Conservation (phyloP, 768 basidiomycete species). For the Auriscalpium microsporum region DNA sequence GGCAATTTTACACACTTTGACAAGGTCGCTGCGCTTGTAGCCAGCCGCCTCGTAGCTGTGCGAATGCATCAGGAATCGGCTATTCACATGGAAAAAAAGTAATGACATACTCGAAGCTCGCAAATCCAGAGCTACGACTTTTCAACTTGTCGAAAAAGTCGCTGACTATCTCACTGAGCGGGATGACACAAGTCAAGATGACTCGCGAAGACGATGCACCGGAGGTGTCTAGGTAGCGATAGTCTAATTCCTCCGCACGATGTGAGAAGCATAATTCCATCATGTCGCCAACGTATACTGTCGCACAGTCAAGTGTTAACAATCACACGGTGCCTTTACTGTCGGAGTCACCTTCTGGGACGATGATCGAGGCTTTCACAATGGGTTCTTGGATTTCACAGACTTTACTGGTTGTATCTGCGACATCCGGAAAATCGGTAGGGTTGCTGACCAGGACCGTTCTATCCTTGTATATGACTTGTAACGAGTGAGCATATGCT, state of each 20-base stretch:
- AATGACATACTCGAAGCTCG: conserved; percentile 75
- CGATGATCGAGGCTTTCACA: conserved; percentile 89
- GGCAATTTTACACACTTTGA: conserved; percentile 48
- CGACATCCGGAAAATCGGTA: conserved; percentile 85
- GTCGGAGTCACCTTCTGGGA: conserved; percentile 67
- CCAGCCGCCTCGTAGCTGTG: conserved; percentile 90
- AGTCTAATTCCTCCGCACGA: conserved; percentile 76
- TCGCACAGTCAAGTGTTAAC: not conserved
- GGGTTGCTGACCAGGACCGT: conserved; percentile 75
- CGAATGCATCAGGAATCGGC: not conserved
- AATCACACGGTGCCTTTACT: not conserved
- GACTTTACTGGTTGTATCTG: conserved; percentile 49
- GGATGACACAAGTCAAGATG: conserved; percentile 77
- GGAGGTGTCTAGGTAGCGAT: conserved; percentile 70
- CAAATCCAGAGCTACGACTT: conserved; percentile 84
- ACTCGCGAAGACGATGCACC: conserved; percentile 49
- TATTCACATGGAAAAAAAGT: not conserved
- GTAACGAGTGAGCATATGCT: not conserved
- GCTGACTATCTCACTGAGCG: conserved; percentile 87
- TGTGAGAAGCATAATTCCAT: conserved; percentile 88
- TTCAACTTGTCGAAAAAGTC: conserved; percentile 95
- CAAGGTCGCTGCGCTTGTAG: conserved; percentile 71
- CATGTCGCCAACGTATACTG: conserved; percentile 92
- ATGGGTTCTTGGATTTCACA: conserved; percentile 84
- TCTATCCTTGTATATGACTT: conserved; percentile 69